A percentile compares a stretch with the other conserved stretches of the same genome.
phyloP scores from a whole-genome alignment of 169 alveolate species.

The Cryptosporidium canis region DNA sequence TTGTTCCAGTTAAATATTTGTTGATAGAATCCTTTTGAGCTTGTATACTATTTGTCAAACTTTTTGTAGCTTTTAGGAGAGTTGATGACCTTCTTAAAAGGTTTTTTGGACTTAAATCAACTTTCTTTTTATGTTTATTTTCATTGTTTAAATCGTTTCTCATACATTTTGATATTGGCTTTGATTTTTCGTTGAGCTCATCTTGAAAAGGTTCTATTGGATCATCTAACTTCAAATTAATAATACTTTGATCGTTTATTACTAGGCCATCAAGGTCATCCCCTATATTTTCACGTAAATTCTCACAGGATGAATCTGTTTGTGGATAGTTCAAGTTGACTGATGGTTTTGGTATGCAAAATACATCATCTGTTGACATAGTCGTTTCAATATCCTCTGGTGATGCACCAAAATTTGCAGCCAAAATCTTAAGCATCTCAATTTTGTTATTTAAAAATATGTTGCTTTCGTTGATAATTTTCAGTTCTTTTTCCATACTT shows the following conservation, averaged over 20 bases:
- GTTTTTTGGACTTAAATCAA: background rate
- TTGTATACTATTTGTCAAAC: conserved; percentile 55
- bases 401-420: conserved; percentile 67
- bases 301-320: conserved; percentile 44
- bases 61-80: conserved; percentile 22
- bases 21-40: background rate
- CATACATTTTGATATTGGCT: background rate
- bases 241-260: conserved; percentile 2
- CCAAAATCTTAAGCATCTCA: conserved; percentile 57
- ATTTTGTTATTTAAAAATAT: conserved; percentile 31
- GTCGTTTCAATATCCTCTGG: conserved; percentile 54
- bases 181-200: background rate
- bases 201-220: background rate
- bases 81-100: conserved; percentile 23
- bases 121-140: background rate
- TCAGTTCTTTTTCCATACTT: conserved; percentile 42
- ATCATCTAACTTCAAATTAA: background rate
- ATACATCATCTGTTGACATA: conserved; percentile 55
- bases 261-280: conserved; percentile 17
- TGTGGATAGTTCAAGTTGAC: conserved; percentile 24
- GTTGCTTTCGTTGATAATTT: conserved; percentile 24
- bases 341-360: conserved; percentile 55
- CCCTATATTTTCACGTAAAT: conserved; percentile 26
- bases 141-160: background rate
- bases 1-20: conserved; percentile 61